These are phyloP conservation scores for Spergularia bocconei DNA, from an alignment of 148 eudicot genomes.

Conservation along the genomic window DNA sequence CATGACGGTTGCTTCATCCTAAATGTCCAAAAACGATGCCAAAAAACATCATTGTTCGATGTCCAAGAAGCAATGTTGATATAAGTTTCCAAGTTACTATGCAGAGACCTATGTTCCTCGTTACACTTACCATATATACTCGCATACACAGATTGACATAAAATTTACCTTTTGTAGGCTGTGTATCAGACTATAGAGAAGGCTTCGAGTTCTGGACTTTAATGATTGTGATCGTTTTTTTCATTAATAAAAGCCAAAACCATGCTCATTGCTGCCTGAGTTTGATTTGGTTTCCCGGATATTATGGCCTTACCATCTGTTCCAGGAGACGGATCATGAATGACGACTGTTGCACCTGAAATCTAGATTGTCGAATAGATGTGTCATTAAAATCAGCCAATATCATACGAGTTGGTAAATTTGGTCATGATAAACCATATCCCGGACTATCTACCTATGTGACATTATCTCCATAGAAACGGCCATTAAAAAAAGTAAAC, in stretches of 20 bases:
- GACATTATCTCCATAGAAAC: background rate
- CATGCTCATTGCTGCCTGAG: constrained; percentile 19
- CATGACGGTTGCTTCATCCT: no score
- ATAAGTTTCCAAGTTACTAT: background rate
- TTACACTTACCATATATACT: background rate
- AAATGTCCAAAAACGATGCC: no score
- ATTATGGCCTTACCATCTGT: constrained; percentile 21
- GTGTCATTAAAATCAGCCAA: background rate
- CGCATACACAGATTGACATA: background rate
- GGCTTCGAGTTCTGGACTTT: background rate
- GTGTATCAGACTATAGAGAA: background rate
- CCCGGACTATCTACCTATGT: background rate
- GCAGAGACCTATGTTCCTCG: background rate
- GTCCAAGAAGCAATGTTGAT: background rate
- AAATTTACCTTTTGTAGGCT: no score
- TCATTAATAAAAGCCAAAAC: constrained; percentile 8
- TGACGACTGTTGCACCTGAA: constrained; percentile 21
- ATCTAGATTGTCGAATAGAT: background rate
- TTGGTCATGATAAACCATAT: background rate
- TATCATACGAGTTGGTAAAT: background rate
- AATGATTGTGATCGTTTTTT: background rate
- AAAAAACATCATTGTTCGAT: no score
- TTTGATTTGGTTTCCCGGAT: constrained; percentile 19
- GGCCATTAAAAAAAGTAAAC: background rate
- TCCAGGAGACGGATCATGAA: constrained; percentile 23